Base-by-base conservation (phyloP, 1,284 basidiomycete genomes). In the Malassezia yamatoensis region DNA sequence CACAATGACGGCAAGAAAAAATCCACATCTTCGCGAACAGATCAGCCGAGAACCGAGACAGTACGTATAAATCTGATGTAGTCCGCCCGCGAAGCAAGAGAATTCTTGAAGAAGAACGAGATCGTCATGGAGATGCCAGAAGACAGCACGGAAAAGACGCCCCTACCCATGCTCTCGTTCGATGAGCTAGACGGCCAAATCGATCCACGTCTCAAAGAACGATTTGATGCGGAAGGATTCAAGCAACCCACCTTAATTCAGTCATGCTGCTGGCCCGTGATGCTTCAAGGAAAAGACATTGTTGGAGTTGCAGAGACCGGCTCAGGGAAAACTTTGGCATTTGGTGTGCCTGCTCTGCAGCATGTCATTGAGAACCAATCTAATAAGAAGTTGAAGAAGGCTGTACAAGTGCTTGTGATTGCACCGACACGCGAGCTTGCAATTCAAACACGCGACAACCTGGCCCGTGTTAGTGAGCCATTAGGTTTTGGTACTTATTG, bases 271-370 rank as follows among this genome's bases (percentile, higher is more conserved):
- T 99, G 93, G 93, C 90, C 90, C 3, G 84, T 88, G 16, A 82
- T 88, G 6, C 78, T 96, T 32, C 80, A 81, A 49, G 87, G 88
- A 4, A 81, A 81, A 61, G 90, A 96, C 75, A 87, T 94, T 0
- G 85, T 99, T 35, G 93, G 93, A 57, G 90, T 99, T 61, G 93
- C 94, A 13, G 91, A 98, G 79, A 99, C 93, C 1, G 94, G 76
- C 13, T 67, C 73, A 63, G 94, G 93, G 9, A 99, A 99, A 79
- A 99, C 93, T 0, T 81, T 96, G 15, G 88, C 90, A 0, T 99
- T 99, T 71, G 93, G 90, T 46, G 83, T 98, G 35, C 93, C 93
- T 9, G 87, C 87, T 1, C 79, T 93, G 39, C 78, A 84, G 53
- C 82, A 81, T 35, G 65, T 68, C 21, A 49, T 66, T 7, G 16